These are phyloP conservation scores for Mortierella sp. DNA, from an alignment of 371 early-diverging fungal species.

Conservation along the genomic window DNA sequence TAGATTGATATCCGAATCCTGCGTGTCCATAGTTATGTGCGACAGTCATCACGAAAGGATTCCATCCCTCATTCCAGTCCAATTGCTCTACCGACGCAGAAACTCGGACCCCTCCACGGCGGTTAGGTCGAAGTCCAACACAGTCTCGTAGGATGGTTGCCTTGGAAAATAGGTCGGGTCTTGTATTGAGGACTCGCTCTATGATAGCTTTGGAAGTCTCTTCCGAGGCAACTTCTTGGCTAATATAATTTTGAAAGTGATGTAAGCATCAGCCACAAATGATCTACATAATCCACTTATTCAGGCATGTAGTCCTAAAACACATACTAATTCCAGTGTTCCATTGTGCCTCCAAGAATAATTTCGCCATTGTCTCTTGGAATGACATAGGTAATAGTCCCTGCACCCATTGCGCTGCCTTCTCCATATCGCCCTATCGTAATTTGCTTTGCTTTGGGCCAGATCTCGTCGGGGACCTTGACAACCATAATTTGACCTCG, in stretches of 20 bases:
- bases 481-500: slow-evolving; percentile 86
- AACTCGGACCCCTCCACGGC: slow-evolving; percentile 77
- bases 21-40: slow-evolving; percentile 89
- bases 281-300: background rate
- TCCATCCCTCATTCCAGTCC: slow-evolving; percentile 49
- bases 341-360: slow-evolving; percentile 82
- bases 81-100: slow-evolving; percentile 68
- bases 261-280: background rate
- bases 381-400: slow-evolving; percentile 79
- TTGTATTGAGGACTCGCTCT: slow-evolving; percentile 51
- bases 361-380: slow-evolving; percentile 85
- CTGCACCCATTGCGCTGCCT: slow-evolving; percentile 49
- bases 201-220: slow-evolving; percentile 63
- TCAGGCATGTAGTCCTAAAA: background rate
- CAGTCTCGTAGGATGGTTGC: slow-evolving; percentile 63
- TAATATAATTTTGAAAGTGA: slow-evolving; percentile 10
- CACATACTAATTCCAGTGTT: slow-evolving; percentile 72
- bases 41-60: slow-evolving; percentile 58
- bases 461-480: slow-evolving; percentile 64
- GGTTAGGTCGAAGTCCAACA: slow-evolving; percentile 82
- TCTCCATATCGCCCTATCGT: slow-evolving; percentile 51
- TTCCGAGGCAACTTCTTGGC: slow-evolving; percentile 47
- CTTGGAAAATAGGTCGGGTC: slow-evolving; percentile 58
- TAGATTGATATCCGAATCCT: slow-evolving; percentile 30
- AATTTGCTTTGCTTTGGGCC: slow-evolving; percentile 58